Conservation (phyloP, 2,329 filamentous ascomycete genomes). For the Stemphylium lycopersici region DNA sequence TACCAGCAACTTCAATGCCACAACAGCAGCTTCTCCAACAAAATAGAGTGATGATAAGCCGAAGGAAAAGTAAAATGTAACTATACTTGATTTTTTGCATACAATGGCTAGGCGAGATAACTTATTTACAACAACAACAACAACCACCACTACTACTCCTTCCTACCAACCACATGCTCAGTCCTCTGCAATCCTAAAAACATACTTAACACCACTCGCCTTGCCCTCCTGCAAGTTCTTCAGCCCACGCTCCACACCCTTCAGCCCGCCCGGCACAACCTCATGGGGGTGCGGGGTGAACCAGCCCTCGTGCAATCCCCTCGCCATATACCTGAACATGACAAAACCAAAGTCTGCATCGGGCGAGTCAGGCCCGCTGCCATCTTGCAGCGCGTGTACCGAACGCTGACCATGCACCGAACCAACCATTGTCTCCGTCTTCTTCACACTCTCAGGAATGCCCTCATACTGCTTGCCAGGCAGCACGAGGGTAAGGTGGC, state of each 20-base stretch:
- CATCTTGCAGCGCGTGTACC: too few relatives aligned
- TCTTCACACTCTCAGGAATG: slow-evolving; percentile 49
- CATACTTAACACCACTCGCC: slow-evolving; percentile 69
- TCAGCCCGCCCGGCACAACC: slow-evolving; percentile 61
- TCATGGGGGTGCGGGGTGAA: slow-evolving; percentile 59
- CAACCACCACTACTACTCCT: background rate
- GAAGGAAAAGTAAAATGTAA: too few relatives aligned
- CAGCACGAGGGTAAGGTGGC: slow-evolving; percentile 50
- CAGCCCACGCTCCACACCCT: slow-evolving; percentile 60
- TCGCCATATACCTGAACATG: slow-evolving; percentile 53
- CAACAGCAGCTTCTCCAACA: too few relatives aligned
- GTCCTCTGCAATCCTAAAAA: slow-evolving; percentile 60
- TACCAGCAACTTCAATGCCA: too few relatives aligned
- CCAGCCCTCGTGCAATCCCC: slow-evolving; percentile 58
- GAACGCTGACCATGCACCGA: slow-evolving; percentile 32
- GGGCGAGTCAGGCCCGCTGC: too few relatives aligned
- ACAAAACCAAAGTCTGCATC: slow-evolving; percentile 54
- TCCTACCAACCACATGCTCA: too few relatives aligned
- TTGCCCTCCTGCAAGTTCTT: slow-evolving; percentile 64
- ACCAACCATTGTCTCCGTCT: slow-evolving; percentile 48
- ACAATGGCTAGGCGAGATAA: too few relatives aligned
- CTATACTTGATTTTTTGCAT: too few relatives aligned
- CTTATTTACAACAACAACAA: too few relatives aligned
- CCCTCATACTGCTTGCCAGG: slow-evolving; percentile 53
- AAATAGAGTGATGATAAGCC: too few relatives aligned